Evolutionary conservation across 2,329 filamentous ascomycete genomes (phyloP).

Genomic region (Fusarium floridanum): DNA sequence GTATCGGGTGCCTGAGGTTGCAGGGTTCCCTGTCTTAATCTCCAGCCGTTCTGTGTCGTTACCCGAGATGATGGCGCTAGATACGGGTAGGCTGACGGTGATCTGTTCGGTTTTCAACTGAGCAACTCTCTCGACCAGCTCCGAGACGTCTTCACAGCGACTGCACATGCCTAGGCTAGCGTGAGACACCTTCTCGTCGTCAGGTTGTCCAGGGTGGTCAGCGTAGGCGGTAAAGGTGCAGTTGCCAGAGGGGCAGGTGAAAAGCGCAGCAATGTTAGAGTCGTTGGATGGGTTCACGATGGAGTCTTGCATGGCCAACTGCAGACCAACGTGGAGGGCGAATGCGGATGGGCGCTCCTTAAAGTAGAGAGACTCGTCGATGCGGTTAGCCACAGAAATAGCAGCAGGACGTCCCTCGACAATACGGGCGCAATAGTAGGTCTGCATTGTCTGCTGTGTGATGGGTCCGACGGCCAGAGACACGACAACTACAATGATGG

Average conservation of each 20-base stretch:
- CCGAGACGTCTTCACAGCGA: neutral
- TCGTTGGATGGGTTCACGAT: conserved; percentile 11
- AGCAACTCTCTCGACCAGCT: neutral
- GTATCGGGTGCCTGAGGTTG: neutral
- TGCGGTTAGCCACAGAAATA: neutral
- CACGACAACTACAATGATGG: conserved; percentile 2
- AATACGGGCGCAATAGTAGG: conserved; percentile 4
- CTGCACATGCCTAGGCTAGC: conserved; percentile 14
- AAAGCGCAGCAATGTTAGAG: conserved; percentile 3
- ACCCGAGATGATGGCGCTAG: neutral
- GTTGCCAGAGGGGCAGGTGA: neutral
- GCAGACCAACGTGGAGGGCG: neutral
- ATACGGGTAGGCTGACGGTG: neutral
- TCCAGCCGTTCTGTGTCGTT: neutral
- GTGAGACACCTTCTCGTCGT: conserved; percentile 1
- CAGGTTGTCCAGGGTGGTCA: conserved; percentile 1
- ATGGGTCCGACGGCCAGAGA: conserved; percentile 19
- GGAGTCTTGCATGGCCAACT: conserved; percentile 8
- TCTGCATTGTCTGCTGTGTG: conserved; percentile 20
- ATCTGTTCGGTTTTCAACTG: neutral
- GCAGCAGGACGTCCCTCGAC: neutral
- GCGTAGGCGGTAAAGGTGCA: neutral
- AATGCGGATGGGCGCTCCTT: neutral
- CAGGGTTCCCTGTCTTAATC: neutral
- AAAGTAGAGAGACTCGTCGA: neutral